Evolutionary conservation across 176 grass and related monocot genomes (phyloP).

Genomic region (Echinochloa phyllopogon): DNA sequence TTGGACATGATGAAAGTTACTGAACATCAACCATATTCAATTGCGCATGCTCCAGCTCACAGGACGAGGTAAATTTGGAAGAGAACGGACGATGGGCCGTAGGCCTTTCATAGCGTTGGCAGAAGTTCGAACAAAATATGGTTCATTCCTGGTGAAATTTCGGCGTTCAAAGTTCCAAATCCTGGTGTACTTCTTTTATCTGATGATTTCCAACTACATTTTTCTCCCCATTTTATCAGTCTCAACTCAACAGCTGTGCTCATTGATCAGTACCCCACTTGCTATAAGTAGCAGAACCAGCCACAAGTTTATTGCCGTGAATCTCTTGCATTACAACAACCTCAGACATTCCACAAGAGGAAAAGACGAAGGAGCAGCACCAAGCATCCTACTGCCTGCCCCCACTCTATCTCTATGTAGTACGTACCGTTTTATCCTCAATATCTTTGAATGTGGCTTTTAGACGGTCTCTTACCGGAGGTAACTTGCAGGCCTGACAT

Average conservation of each 20-base stretch:
- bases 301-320: not conserved
- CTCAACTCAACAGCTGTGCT: no score
- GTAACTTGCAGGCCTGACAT: no score
- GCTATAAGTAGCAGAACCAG: no score
- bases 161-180: not conserved
- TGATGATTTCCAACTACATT: no score
- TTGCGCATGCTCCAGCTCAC: not conserved
- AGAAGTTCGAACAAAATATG: not conserved
- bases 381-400: not conserved
- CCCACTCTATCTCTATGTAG: not conserved
- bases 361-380: not conserved
- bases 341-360: conserved; percentile 31
- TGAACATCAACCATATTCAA: not conserved
- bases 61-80: no score
- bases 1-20: not conserved
- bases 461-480: no score
- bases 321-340: conserved; percentile 5
- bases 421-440: no score
- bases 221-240: not conserved
- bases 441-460: no score
- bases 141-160: not conserved
- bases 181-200: no score
- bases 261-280: no score
- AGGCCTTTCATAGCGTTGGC: not conserved
- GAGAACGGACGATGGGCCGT: no score